Conservation (phyloP, 1,139 yeast genomes). For the Pichia sorboxylosa region DNA sequence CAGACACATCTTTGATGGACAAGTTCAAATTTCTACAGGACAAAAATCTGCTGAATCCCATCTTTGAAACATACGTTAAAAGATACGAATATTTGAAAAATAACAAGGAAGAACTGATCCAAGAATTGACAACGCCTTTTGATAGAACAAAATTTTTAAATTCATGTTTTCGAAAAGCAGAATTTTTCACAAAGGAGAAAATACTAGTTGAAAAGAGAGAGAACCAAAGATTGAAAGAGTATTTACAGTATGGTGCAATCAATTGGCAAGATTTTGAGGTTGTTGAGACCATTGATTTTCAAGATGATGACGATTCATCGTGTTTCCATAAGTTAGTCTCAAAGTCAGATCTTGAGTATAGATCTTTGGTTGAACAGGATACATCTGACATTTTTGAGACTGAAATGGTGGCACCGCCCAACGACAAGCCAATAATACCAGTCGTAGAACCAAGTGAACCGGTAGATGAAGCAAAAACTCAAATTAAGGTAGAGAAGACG, state of each 20-base stretch:
- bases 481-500: slow-evolving; percentile 1
- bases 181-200: slow-evolving; percentile 33
- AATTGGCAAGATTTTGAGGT: slow-evolving; percentile 82
- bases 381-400: slow-evolving; percentile 4
- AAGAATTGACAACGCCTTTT: slow-evolving; percentile 12
- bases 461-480: not conserved
- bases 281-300: slow-evolving; percentile 59
- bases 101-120: slow-evolving; percentile 16
- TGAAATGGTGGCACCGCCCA: slow-evolving; percentile 1
- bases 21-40: slow-evolving; percentile 62
- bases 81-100: slow-evolving; percentile 43
- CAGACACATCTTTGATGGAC: slow-evolving; percentile 28
- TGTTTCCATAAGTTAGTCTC: slow-evolving; percentile 52
- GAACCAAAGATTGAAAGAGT: slow-evolving; percentile 26
- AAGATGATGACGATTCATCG: slow-evolving; percentile 50
- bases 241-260: slow-evolving; percentile 55
- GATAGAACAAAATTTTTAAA: slow-evolving; percentile 29
- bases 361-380: slow-evolving; percentile 43
- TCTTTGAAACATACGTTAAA: slow-evolving; percentile 39
- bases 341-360: slow-evolving; percentile 47
- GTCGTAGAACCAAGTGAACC: slow-evolving; percentile 3
- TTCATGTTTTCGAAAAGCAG: slow-evolving; percentile 48
- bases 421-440: slow-evolving; percentile 5
- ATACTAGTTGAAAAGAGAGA: slow-evolving; percentile 21
- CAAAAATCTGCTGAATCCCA: slow-evolving; percentile 46